A percentile compares a stretch with the other conserved stretches of the same genome.
These are phyloP conservation scores for Themeda triandra DNA, from an alignment of 176 grass and related monocot genomes.

Conservation along the genomic window DNA sequence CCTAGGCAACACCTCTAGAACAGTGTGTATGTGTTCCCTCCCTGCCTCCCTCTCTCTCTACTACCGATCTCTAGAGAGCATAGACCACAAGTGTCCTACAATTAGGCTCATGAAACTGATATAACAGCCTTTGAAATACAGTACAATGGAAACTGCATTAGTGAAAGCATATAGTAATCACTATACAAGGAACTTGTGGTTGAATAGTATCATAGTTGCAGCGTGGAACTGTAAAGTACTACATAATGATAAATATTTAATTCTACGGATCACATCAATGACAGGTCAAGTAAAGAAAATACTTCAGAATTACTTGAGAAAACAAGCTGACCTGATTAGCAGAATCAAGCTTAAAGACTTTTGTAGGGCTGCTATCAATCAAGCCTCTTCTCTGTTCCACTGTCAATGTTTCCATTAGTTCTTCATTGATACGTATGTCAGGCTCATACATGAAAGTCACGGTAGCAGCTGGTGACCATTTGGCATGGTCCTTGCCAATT, in stretches of 20 bases:
- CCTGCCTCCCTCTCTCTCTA: background rate
- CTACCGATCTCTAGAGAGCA: background rate
- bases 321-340: conserved; percentile 70
- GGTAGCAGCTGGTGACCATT: conserved; percentile 92
- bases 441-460: conserved; percentile 99
- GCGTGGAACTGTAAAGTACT: background rate
- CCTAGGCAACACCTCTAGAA: too few species aligned
- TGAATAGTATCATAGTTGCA: background rate
- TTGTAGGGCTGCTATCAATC: conserved; percentile 95
- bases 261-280: background rate
- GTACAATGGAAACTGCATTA: background rate
- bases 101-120: background rate
- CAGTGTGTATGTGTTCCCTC: background rate
- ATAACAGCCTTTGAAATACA: background rate
- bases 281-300: background rate
- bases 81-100: background rate
- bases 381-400: conserved; percentile 72
- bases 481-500: conserved; percentile 95
- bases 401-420: conserved; percentile 80
- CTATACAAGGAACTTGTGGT: conserved; percentile 1
- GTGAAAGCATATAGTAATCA: background rate
- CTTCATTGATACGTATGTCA: conserved; percentile 80
- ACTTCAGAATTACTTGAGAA: background rate
- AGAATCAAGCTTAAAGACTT: conserved; percentile 72
- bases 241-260: background rate